These are phyloP conservation scores for Populus alba DNA, from an alignment of 345 rosid species.

Conservation along the genomic window DNA sequence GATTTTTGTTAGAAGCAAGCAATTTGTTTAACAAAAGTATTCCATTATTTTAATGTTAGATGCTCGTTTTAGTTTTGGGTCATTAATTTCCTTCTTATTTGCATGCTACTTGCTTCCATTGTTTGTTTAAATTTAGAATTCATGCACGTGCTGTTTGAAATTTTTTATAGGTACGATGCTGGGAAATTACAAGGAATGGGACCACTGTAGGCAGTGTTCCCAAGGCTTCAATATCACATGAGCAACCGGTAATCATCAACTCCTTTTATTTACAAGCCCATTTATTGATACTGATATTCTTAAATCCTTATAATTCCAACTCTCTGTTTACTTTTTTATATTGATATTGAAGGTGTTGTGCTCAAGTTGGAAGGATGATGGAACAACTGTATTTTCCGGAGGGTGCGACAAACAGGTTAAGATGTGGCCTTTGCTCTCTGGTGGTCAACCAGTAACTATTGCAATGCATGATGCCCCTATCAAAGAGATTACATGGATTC, in stretches of 20 bases:
- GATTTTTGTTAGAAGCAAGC: background rate
- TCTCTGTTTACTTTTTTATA: background rate
- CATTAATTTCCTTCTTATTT: background rate
- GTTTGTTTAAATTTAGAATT: background rate
- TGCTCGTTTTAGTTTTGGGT: background rate
- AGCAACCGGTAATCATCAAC: conserved; percentile 75
- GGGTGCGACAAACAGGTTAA: conserved; percentile 99
- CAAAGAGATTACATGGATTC: conserved; percentile 83
- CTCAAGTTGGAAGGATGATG: conserved; percentile 99
- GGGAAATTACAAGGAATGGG: conserved; percentile 80
- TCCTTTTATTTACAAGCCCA: background rate
- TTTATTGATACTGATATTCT: conserved; percentile 1
- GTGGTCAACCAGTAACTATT: conserved; percentile 83
- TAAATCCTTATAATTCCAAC: background rate
- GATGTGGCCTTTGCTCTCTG: conserved; percentile 91
- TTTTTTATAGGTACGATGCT: conserved; percentile 74
- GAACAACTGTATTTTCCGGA: conserved; percentile 83
- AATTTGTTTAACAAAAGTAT: background rate
- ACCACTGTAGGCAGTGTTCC: conserved; percentile 52
- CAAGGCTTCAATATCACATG: conserved; percentile 81
- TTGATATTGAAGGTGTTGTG: conserved; percentile 59
- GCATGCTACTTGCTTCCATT: background rate
- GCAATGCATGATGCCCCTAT: conserved; percentile 95
- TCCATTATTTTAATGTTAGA: background rate
- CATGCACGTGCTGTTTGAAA: conserved; percentile 1